Conservation (phyloP, 1,284 basidiomycete species). For the Schizopora paradoxa region DNA sequence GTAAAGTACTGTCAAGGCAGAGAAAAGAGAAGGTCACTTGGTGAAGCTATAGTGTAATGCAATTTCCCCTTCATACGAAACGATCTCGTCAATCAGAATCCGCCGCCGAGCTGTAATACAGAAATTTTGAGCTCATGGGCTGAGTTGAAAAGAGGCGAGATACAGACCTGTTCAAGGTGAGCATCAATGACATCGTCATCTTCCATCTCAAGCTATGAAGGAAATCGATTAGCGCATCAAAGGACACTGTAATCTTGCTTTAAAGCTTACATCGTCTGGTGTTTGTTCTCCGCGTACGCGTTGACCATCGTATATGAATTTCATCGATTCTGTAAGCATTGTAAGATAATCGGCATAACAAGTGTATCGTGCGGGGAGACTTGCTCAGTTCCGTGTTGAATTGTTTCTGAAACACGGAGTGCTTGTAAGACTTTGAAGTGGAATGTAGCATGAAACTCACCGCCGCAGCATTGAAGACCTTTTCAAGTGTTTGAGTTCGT, state of each 20-base stretch:
- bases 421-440: not conserved
- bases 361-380: not conserved
- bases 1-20: too few relatives aligned
- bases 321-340: conserved; percentile 2
- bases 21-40: too few relatives aligned
- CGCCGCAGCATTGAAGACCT: conserved; percentile 13
- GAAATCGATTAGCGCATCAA: too few relatives aligned
- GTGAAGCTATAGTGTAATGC: too few relatives aligned
- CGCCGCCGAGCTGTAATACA: conserved; percentile 2
- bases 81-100: not conserved
- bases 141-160: not conserved
- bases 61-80: too few relatives aligned
- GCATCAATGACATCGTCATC: conserved; percentile 12
- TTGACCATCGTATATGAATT: conserved; percentile 8
- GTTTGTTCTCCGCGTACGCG: conserved; percentile 6
- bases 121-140: not conserved
- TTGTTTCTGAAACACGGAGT: conserved; percentile 1
- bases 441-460: not conserved
- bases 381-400: conserved; percentile 10
- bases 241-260: not conserved
- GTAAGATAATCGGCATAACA: not conserved
- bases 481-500: conserved; percentile 5
- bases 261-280: conserved; percentile 6
- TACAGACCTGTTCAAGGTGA: conserved; percentile 14
- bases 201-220: conserved; percentile 15